Percentiles rank a stretch among this genome's conserved stretches.
Evolutionary conservation across 768 basidiomycete genomes (phyloP).

Genomic region (Pulveroboletus sp.): DNA sequence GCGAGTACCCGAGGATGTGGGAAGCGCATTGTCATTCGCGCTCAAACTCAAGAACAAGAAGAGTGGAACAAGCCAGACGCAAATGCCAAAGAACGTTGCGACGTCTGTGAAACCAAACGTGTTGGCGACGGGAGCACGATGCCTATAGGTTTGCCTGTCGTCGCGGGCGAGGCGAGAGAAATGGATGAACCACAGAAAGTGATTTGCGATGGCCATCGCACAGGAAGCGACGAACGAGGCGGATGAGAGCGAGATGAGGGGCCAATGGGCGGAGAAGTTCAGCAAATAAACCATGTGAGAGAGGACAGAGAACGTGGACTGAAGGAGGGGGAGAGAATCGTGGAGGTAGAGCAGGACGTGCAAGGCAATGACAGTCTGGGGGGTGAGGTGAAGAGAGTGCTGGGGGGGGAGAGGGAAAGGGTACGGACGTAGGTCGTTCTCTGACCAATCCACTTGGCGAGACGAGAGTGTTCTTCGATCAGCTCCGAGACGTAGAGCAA

Average conservation of each 20-base stretch:
- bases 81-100: constrained; percentile 77
- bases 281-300: constrained; percentile 89
- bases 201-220: constrained; percentile 77
- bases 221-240: constrained; percentile 82
- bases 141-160: constrained; percentile 47
- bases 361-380: constrained; percentile 70
- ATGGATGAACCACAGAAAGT: constrained; percentile 96
- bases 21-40: constrained; percentile 95
- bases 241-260: constrained; percentile 87
- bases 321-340: constrained; percentile 75
- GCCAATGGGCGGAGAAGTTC: constrained; percentile 90
- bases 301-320: constrained; percentile 70
- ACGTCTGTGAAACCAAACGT: constrained; percentile 63
- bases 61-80: constrained; percentile 86
- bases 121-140: constrained; percentile 34
- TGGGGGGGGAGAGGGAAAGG: neutral
- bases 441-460: constrained; percentile 80
- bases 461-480: constrained; percentile 87
- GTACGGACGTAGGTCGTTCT: constrained; percentile 81
- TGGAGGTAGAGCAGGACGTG: constrained; percentile 74
- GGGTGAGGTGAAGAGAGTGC: constrained; percentile 4
- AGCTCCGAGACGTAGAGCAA: constrained; percentile 90
- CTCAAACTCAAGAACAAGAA: constrained; percentile 95
- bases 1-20: constrained; percentile 52
- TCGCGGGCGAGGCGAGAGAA: constrained; percentile 72